These are phyloP conservation scores for Phytomonas francai DNA, from an alignment of 208 protist species.

Conservation along the genomic window DNA sequence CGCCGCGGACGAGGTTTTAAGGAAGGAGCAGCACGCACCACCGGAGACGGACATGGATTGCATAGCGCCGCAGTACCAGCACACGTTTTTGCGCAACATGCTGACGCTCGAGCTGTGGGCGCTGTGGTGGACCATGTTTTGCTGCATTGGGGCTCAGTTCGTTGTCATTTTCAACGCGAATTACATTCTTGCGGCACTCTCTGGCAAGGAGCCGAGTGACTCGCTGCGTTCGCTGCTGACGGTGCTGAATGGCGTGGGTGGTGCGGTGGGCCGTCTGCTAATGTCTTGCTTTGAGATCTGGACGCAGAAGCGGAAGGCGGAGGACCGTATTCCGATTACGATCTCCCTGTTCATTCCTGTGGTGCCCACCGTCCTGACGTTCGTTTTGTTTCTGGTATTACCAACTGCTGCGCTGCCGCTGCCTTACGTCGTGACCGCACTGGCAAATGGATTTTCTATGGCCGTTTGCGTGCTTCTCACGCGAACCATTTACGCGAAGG, in stretches of 20 bases:
- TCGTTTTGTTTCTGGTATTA: constrained; percentile 39
- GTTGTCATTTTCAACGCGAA: constrained; percentile 61
- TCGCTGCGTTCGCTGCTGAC: constrained; percentile 48
- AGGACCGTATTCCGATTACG: constrained; percentile 64
- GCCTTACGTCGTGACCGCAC: constrained; percentile 28
- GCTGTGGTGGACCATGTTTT: constrained; percentile 51
- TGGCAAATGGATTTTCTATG: constrained; percentile 65
- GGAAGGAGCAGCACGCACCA: not conserved
- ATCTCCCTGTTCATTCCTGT: constrained; percentile 49
- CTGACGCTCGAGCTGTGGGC: constrained; percentile 40
- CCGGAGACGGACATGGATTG: constrained; percentile 48
- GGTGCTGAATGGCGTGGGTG: constrained; percentile 51
- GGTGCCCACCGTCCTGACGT: constrained; percentile 29
- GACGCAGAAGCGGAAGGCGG: constrained; percentile 30
- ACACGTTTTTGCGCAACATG: constrained; percentile 35
- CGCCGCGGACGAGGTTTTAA: not conserved
- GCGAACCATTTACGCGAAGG: constrained; percentile 61
- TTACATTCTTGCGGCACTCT: constrained; percentile 39
- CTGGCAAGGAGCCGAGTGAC: constrained; percentile 12
- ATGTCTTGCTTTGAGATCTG: constrained; percentile 52
- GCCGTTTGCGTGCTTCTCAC: constrained; percentile 36
- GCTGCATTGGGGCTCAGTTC: constrained; percentile 31
- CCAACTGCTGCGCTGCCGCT: constrained; percentile 25
- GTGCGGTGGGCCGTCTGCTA: constrained; percentile 40
- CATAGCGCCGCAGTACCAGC: constrained; percentile 58